Conservation (phyloP, 2,329 filamentous ascomycete genomes). For the Cladosporium velox region DNA sequence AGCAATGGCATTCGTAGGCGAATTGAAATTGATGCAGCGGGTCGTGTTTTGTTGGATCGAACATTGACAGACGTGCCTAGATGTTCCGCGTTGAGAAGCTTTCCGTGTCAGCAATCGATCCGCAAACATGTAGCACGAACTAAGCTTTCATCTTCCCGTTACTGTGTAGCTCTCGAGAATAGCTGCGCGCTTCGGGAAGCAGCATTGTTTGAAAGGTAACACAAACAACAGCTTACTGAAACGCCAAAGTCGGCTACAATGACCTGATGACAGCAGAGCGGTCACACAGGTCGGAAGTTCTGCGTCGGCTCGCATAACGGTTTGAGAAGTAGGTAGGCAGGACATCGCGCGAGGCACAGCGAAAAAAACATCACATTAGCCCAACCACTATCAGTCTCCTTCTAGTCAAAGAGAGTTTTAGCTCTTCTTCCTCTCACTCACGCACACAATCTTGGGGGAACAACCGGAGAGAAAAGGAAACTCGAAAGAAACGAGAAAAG, state of each 20-base stretch:
- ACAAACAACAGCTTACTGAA: background rate
- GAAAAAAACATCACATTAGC: slow-evolving; percentile 1
- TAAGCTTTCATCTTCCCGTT: background rate
- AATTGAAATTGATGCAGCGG: background rate
- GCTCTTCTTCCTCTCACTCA: background rate
- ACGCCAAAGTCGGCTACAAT: background rate
- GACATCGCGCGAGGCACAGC: background rate
- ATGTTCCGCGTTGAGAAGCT: background rate
- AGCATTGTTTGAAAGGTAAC: background rate
- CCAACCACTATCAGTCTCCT: background rate
- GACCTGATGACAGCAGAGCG: background rate
- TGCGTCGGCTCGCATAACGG: background rate
- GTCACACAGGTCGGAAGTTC: background rate
- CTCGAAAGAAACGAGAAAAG: background rate
- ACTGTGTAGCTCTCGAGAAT: background rate
- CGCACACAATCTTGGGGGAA: background rate
- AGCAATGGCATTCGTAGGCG: background rate
- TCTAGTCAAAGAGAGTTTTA: background rate
- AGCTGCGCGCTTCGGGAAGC: background rate
- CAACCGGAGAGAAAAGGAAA: background rate
- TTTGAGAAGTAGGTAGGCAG: background rate
- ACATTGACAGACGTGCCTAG: background rate
- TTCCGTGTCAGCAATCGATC: background rate
- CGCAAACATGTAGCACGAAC: background rate
- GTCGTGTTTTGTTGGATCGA: background rate